These are phyloP conservation scores for Colletotrichum shisoi DNA, from an alignment of 2,329 filamentous ascomycete genomes.

Conservation along the genomic window DNA sequence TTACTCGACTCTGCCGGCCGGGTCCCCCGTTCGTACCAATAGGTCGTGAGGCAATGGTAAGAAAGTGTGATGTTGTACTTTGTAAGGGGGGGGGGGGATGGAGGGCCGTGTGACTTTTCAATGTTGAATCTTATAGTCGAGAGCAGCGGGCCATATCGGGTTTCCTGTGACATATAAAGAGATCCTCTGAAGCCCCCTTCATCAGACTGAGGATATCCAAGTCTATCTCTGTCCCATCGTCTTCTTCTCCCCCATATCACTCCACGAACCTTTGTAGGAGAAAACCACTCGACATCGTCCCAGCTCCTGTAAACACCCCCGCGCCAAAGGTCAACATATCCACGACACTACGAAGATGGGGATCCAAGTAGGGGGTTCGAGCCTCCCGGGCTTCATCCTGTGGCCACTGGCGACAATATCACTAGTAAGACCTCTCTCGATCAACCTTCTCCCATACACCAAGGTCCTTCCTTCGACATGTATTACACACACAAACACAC, in stretches of 20 bases:
- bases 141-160: neutral
- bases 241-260: too few relatives aligned
- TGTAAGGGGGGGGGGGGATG: neutral
- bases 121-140: neutral
- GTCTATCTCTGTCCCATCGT: neutral
- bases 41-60: conserved; percentile 1
- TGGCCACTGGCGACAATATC: conserved; percentile 15
- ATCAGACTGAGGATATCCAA: neutral
- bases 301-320: neutral
- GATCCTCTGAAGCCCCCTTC: neutral
- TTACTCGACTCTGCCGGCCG: neutral
- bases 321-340: neutral
- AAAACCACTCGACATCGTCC: too few relatives aligned
- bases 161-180: conserved; percentile 7
- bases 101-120: too few relatives aligned
- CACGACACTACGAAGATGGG: neutral
- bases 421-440: conserved; percentile 2
- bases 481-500: too few relatives aligned
- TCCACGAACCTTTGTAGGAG: too few relatives aligned
- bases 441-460: neutral
- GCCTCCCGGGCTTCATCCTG: conserved; percentile 19
- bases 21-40: neutral
- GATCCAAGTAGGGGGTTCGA: conserved; percentile 5
- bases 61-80: conserved; percentile 13
- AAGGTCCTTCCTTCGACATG: neutral